phyloP scores from a whole-genome alignment of 495 filamentous ascomycete species.

The Letharia columbiana region DNA sequence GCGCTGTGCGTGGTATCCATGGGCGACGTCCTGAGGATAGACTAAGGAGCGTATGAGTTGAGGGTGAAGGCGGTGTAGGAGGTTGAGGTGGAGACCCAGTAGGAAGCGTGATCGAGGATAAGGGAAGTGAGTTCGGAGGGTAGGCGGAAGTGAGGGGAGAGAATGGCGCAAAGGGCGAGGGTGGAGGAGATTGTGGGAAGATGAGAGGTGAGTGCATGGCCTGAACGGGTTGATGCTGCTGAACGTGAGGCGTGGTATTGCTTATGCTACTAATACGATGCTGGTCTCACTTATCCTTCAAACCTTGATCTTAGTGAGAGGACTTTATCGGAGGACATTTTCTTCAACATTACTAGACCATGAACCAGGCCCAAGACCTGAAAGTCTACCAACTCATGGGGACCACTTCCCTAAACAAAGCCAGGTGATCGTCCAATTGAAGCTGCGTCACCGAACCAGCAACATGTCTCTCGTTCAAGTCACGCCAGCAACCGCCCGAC shows the following conservation, averaged over 20 bases:
- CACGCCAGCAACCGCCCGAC: not conserved
- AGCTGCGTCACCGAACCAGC: not conserved
- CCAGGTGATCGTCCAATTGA: too few relatives aligned
- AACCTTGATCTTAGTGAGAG: not conserved
- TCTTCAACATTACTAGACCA: too few relatives aligned
- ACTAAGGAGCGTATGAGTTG: not conserved
- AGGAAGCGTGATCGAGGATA: not conserved
- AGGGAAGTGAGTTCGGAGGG: too few relatives aligned
- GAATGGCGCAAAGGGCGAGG: not conserved
- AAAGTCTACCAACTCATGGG: too few relatives aligned
- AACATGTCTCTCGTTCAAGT: not conserved
- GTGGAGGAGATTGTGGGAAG: not conserved
- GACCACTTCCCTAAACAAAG: too few relatives aligned
- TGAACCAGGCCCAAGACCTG: too few relatives aligned
- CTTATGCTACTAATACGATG: too few relatives aligned
- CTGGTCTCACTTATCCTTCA: too few relatives aligned
- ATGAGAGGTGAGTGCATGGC: not conserved
- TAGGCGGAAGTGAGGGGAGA: not conserved
- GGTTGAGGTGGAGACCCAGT: not conserved
- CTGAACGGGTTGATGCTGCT: not conserved
- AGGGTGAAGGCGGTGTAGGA: not conserved
- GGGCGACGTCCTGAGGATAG: not conserved
- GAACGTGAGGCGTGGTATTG: not conserved
- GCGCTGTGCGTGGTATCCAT: not conserved
- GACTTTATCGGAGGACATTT: not conserved